phyloP scores from a whole-genome alignment of 2,329 filamentous ascomycete species.

The Hymenoscyphus fraxineus region DNA sequence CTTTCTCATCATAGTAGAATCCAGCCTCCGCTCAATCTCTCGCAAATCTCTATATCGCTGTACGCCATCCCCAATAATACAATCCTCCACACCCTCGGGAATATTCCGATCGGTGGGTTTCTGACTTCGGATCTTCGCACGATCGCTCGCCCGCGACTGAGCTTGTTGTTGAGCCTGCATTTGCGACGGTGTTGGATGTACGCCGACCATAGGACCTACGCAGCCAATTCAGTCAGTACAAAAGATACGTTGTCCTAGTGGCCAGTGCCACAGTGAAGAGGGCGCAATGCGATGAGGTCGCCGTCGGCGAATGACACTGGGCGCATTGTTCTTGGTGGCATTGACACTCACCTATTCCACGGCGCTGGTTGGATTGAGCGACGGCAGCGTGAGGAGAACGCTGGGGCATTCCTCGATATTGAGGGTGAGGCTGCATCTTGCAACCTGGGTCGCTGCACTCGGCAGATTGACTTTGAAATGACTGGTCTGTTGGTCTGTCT shows the following conservation, averaged over 20 bases:
- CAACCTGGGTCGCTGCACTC: background rate
- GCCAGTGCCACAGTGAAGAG: background rate
- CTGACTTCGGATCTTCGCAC: constrained; percentile 74
- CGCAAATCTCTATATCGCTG: constrained; percentile 78
- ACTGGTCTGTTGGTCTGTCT: constrained; percentile 5
- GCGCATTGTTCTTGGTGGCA: constrained; percentile 8
- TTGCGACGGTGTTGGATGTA: constrained; percentile 48
- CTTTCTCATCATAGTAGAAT: constrained; percentile 93
- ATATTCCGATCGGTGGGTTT: constrained; percentile 95
- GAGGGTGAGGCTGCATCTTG: constrained; percentile 34
- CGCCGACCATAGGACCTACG: constrained; percentile 33
- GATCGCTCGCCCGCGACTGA: constrained; percentile 54
- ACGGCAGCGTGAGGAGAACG: constrained; percentile 31
- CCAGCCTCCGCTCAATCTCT: constrained; percentile 81
- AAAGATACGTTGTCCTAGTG: constrained; percentile 5
- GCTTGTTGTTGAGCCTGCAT: constrained; percentile 48
- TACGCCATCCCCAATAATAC: constrained; percentile 76
- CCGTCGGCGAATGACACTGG: background rate
- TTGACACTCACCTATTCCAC: constrained; percentile 35
- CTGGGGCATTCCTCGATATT: constrained; percentile 32
- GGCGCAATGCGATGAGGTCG: background rate
- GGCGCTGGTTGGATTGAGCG: constrained; percentile 26
- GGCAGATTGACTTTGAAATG: constrained; percentile 7
- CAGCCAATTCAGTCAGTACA: constrained; percentile 7
- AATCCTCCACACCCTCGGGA: constrained; percentile 81